Percentiles rank a stretch among this genome's conserved stretches.
Evolutionary conservation across 1,284 basidiomycete species (phyloP).

Genomic region (Kwoniella shivajii): DNA sequence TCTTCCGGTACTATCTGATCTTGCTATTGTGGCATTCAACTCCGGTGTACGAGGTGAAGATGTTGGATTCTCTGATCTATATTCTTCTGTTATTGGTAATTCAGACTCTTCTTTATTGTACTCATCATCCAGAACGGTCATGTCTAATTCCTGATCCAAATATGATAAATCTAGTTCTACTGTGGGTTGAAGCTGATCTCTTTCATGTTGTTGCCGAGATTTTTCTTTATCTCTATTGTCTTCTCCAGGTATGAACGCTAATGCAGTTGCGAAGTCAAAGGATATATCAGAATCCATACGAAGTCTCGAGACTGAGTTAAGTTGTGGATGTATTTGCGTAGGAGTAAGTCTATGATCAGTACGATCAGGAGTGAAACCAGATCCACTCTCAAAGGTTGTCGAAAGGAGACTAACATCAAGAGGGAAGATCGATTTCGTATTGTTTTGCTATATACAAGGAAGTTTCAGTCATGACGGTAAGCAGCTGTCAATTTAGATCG

Average conservation of each 20-base stretch:
- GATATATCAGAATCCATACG: slow-evolving; percentile 5
- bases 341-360: neutral
- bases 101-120: slow-evolving; percentile 4
- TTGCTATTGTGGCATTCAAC: too few relatives aligned
- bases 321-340: neutral
- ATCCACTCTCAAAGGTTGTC: too few relatives aligned
- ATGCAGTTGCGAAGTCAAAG: slow-evolving; percentile 7
- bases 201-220: neutral
- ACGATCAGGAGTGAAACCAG: neutral
- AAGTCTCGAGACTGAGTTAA: neutral
- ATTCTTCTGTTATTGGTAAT: neutral
- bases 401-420: too few relatives aligned
- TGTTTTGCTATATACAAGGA: neutral
- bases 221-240: neutral
- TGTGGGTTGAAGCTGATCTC: neutral
- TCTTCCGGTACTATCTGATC: too few relatives aligned
- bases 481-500: neutral
- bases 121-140: neutral
- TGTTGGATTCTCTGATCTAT: too few relatives aligned
- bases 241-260: slow-evolving; percentile 1
- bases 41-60: too few relatives aligned
- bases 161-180: slow-evolving; percentile 1
- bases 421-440: neutral
- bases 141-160: slow-evolving; percentile 1
- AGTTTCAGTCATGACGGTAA: neutral